These are phyloP conservation scores for Pueraria montana DNA, from an alignment of 306 rosid species.

Conservation along the genomic window DNA sequence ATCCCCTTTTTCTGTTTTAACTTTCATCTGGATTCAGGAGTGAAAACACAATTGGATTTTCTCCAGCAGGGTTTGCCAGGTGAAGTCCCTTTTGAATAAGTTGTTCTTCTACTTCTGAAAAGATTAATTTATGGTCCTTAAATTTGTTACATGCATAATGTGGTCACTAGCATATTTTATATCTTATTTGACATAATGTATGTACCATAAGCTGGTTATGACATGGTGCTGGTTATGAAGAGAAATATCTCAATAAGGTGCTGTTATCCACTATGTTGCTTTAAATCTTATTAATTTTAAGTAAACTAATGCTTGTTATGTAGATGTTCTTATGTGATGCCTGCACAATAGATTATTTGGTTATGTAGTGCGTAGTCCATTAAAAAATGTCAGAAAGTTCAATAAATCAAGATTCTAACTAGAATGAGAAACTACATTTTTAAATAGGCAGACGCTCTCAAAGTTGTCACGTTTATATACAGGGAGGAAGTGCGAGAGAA, in stretches of 20 bases:
- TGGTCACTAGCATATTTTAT: slow-evolving; percentile 31
- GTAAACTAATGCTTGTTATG: not conserved
- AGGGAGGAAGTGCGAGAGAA: no score
- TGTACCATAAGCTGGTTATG: not conserved
- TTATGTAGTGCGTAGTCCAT: not conserved
- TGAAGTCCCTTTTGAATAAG: slow-evolving; percentile 47
- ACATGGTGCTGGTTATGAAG: slow-evolving; percentile 5
- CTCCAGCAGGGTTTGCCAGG: slow-evolving; percentile 96
- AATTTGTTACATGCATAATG: slow-evolving; percentile 21
- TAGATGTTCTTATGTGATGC: slow-evolving; percentile 6
- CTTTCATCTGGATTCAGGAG: slow-evolving; percentile 68
- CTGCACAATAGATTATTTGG: not conserved
- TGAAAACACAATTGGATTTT: slow-evolving; percentile 86
- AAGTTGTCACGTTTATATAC: not conserved
- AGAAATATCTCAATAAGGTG: slow-evolving; percentile 32
- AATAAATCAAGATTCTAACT: slow-evolving; percentile 9
- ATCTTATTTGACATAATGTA: slow-evolving; percentile 29
- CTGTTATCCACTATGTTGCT: not conserved
- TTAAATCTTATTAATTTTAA: slow-evolving; percentile 5
- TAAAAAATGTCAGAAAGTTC: not conserved
- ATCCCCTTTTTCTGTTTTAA: slow-evolving; percentile 7
- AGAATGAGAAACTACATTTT: not conserved
- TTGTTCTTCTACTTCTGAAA: slow-evolving; percentile 36
- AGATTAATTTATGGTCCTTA: slow-evolving; percentile 30
- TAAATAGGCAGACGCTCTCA: slow-evolving; percentile 18